phyloP scores from a whole-genome alignment of 305 asterid species.

The Fraxinus baroniana region DNA sequence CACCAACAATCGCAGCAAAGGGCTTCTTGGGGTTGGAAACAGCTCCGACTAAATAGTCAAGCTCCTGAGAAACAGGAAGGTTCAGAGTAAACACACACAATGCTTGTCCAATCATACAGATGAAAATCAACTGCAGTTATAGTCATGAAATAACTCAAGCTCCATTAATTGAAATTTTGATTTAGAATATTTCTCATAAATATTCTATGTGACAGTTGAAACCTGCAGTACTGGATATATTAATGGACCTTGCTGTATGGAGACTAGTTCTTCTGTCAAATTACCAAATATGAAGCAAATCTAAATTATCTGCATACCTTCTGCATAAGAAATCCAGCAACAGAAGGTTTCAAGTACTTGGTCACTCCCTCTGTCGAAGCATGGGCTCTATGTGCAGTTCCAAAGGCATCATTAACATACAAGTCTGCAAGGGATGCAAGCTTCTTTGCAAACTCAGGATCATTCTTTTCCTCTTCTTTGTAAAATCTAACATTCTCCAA shows the following conservation, averaged over 20 bases:
- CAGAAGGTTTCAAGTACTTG: constrained; percentile 41
- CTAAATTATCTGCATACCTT: constrained; percentile 22
- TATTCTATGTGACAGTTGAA: neutral
- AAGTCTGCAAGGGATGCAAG: constrained; percentile 42
- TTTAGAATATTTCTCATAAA: neutral
- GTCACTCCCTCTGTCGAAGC: constrained; percentile 43
- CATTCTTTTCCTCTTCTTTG: constrained; percentile 43
- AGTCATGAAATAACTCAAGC: neutral
- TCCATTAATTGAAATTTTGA: neutral
- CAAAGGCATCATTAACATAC: constrained; percentile 43
- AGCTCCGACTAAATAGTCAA: constrained; percentile 74
- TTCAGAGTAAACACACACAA: constrained; percentile 3
- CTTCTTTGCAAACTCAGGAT: constrained; percentile 41
- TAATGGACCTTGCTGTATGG: neutral
- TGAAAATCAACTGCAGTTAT: neutral
- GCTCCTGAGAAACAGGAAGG: constrained; percentile 47
- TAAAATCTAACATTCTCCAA: constrained; percentile 41
- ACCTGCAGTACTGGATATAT: neutral
- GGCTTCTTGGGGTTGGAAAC: constrained; percentile 67
- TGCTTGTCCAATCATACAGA: neutral
- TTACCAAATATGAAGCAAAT: neutral
- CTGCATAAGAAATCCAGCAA: constrained; percentile 48
- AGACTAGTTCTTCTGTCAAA: neutral
- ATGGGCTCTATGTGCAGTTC: constrained; percentile 43
- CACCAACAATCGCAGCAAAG: constrained; percentile 81